These are phyloP conservation scores for Colletotrichum sp. DNA, from an alignment of 2,329 filamentous ascomycete species.

Conservation along the genomic window DNA sequence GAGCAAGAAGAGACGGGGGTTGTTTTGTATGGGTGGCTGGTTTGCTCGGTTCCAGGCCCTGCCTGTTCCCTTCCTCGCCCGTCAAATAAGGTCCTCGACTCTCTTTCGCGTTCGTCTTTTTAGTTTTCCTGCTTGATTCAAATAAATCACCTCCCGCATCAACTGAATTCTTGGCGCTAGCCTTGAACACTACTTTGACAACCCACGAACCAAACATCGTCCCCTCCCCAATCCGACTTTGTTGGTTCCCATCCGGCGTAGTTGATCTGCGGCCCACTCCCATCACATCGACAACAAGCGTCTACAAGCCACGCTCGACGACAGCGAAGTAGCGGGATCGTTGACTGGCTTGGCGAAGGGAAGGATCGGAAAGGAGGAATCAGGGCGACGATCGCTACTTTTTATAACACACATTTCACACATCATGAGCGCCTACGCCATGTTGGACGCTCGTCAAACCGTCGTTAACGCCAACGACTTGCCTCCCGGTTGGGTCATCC, in stretches of 20 bases:
- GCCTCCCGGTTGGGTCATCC: conserved; percentile 29
- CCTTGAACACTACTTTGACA: neutral
- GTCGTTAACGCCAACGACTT: conserved; percentile 19
- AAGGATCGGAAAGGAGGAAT: neutral
- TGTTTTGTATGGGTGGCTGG: neutral
- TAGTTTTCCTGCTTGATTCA: neutral
- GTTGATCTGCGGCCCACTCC: conserved; percentile 10
- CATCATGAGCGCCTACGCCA: conserved; percentile 2
- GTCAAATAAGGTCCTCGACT: neutral
- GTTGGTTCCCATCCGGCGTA: neutral
- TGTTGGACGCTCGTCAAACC: conserved; percentile 14
- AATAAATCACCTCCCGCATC: conserved; percentile 3
- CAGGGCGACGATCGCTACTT: neutral
- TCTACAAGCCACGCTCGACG: neutral
- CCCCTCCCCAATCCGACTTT: neutral
- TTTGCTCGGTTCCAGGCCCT: neutral
- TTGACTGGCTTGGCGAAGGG: neutral
- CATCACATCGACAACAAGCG: neutral
- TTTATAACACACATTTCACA: neutral
- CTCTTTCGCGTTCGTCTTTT: neutral
- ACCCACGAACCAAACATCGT: neutral
- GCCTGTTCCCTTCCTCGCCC: neutral
- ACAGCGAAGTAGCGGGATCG: neutral
- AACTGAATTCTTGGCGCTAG: neutral
- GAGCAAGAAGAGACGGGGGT: neutral